Conservation (phyloP, 495 filamentous ascomycete genomes). For the Chlorociboria aeruginascens region DNA sequence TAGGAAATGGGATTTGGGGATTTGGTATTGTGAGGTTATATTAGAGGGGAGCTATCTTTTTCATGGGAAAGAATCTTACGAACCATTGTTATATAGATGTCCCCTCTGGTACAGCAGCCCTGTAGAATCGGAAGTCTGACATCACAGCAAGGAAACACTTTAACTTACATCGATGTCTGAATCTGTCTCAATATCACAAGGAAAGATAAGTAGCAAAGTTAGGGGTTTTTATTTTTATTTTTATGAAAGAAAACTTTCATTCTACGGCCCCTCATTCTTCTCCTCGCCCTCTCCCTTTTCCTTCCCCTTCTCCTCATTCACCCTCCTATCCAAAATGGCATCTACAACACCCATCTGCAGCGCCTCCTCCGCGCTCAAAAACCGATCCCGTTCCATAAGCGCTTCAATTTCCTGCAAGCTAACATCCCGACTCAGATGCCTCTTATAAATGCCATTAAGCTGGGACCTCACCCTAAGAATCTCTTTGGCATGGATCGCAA, state of each 20-base stretch:
- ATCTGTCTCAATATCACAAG: no score
- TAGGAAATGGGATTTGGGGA: conserved; percentile 50
- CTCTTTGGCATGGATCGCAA: conserved; percentile 94
- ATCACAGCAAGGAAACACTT: no score
- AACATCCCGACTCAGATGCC: conserved; percentile 69
- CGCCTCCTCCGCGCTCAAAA: conserved; percentile 81
- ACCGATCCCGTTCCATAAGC: conserved; percentile 93
- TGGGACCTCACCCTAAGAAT: conserved; percentile 76
- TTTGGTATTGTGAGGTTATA: conserved; percentile 48
- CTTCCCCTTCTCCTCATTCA: conserved; percentile 21
- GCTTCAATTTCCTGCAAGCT: conserved; percentile 74
- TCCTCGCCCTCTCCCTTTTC: neutral
- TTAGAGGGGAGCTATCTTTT: no score
- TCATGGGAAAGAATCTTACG: no score
- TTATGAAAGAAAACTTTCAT: neutral
- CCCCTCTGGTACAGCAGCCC: no score
- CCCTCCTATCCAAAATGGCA: conserved; percentile 56
- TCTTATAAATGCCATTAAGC: conserved; percentile 81
- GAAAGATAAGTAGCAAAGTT: no score
- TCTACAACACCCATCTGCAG: conserved; percentile 84
- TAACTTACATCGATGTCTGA: no score
- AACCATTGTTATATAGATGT: no score
- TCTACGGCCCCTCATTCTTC: neutral
- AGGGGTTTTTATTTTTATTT: neutral
- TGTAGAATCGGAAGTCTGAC: no score